phyloP scores from a whole-genome alignment of 805 yeast species.

The Metschnikowia aberdeeniae region DNA sequence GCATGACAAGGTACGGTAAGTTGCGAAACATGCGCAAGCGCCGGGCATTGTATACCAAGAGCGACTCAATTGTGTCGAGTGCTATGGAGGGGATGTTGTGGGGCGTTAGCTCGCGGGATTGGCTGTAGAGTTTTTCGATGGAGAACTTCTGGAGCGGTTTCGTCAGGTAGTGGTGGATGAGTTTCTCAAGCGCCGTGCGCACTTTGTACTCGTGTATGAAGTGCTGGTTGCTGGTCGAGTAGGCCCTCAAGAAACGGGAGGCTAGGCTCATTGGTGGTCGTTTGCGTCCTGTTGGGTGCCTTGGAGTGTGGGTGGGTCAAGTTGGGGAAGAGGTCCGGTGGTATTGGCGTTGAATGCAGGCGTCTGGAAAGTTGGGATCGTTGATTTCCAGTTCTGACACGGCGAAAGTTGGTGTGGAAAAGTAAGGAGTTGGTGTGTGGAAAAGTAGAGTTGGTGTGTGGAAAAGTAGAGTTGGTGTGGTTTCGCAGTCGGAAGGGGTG shows the following conservation, averaged over 20 bases:
- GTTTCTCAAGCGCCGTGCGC: conserved; percentile 53
- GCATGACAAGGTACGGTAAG: conserved; percentile 77
- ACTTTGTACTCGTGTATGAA: conserved; percentile 54
- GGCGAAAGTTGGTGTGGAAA: too few species aligned
- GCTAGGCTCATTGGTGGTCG: too few species aligned
- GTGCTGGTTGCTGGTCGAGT: conserved; percentile 7
- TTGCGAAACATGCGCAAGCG: conserved; percentile 66
- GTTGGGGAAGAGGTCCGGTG: too few species aligned
- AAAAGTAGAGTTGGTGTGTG: too few species aligned
- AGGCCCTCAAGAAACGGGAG: background rate
- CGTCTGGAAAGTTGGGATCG: too few species aligned
- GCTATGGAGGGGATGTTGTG: conserved; percentile 40
- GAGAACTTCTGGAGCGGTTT: conserved; percentile 52
- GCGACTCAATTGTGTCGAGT: conserved; percentile 51
- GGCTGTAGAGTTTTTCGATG: conserved; percentile 45
- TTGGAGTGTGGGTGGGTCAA: too few species aligned
- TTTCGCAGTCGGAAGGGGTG: too few species aligned
- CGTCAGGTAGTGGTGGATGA: conserved; percentile 54
- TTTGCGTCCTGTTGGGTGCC: too few species aligned
- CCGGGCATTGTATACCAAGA: conserved; percentile 63
- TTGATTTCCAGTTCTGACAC: too few species aligned
- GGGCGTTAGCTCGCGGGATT: conserved; percentile 37
- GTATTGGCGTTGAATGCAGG: too few species aligned
- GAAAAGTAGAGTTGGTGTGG: too few species aligned
- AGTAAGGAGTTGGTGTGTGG: too few species aligned